Percentiles rank a stretch among this genome's conserved stretches.
Conservation (phyloP, 1,284 basidiomycete species). For the Ustilago bromivora region DNA sequence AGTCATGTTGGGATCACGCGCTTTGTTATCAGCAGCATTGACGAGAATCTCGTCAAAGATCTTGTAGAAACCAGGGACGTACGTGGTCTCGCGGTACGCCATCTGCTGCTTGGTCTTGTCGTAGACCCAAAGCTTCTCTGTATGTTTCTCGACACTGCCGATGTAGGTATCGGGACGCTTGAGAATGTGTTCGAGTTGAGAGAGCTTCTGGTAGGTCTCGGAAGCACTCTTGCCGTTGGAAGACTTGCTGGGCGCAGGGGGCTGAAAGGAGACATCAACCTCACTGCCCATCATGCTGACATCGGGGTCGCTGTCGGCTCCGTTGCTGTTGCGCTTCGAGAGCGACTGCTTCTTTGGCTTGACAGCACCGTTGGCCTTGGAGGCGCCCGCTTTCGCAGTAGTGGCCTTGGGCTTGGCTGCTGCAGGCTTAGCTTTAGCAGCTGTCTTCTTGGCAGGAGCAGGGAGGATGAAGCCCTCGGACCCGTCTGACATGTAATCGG, state of each 20-base stretch:
- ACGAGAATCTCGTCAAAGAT: conserved; percentile 99
- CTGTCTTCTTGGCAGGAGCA: conserved; percentile 71
- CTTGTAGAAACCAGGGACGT: conserved; percentile 98
- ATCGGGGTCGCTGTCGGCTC: conserved; percentile 70
- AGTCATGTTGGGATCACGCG: conserved; percentile 67
- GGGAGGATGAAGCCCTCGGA: conserved; percentile 39
- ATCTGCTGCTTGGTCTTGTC: conserved; percentile 64
- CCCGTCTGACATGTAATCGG: conserved; percentile 40
- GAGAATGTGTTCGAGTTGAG: conserved; percentile 95
- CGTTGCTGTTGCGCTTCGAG: conserved; percentile 75
- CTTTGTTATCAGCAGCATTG: conserved; percentile 99
- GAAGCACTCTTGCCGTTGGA: conserved; percentile 80
- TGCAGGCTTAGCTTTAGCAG: conserved; percentile 66
- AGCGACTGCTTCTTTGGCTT: conserved; percentile 77
- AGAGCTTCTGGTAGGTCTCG: conserved; percentile 93
- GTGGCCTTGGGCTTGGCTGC: conserved; percentile 38
- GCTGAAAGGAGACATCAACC: conserved; percentile 46
- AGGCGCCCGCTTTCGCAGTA: conserved; percentile 70
- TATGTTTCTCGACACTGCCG: conserved; percentile 71
- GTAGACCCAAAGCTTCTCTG: conserved; percentile 68
- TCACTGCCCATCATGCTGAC: conserved; percentile 69
- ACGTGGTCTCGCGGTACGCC: conserved; percentile 79
- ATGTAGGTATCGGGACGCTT: conserved; percentile 98
- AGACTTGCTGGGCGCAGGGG: conserved; percentile 23
- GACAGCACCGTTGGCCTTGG: conserved; percentile 72